These are phyloP conservation scores for Pleurozium schreberi DNA, from an alignment of 225 moss, liverwort and hornwort genomes.

Conservation along the genomic window DNA sequence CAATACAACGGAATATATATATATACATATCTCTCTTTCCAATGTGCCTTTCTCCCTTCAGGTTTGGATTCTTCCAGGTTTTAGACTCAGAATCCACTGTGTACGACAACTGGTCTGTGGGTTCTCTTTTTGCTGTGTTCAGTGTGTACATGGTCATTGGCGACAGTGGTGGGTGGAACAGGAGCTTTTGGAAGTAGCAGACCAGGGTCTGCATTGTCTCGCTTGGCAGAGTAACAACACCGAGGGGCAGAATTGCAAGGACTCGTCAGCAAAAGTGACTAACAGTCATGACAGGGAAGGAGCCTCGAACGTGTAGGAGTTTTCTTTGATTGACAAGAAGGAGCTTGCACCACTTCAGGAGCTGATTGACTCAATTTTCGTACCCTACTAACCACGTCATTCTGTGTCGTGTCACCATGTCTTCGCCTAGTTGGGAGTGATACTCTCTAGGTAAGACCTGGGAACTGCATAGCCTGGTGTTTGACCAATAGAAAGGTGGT, in stretches of 20 bases:
- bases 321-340: conserved; percentile 94
- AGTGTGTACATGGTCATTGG: conserved; percentile 23
- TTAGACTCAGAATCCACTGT: neutral
- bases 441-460: conserved; percentile 7
- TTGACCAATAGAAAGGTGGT: conserved; percentile 7
- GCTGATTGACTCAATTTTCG: conserved; percentile 92
- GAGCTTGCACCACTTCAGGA: conserved; percentile 98
- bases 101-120: neutral
- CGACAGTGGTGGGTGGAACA: conserved; percentile 31
- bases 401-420: conserved; percentile 22
- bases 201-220: conserved; percentile 22
- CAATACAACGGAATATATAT: conserved; percentile 5
- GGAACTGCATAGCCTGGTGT: conserved; percentile 21
- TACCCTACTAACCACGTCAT: conserved; percentile 70
- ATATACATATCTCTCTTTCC: neutral
- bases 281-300: neutral
- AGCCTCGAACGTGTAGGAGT: conserved; percentile 41
- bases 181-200: conserved; percentile 40
- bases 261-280: neutral
- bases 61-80: neutral
- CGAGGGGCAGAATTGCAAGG: neutral
- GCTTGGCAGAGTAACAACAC: conserved; percentile 18
- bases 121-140: neutral
- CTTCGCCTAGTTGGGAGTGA: conserved; percentile 1
- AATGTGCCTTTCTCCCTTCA: neutral